phyloP scores from a whole-genome alignment of 441 rosid genomes.

The Euphorbia celastroides region DNA sequence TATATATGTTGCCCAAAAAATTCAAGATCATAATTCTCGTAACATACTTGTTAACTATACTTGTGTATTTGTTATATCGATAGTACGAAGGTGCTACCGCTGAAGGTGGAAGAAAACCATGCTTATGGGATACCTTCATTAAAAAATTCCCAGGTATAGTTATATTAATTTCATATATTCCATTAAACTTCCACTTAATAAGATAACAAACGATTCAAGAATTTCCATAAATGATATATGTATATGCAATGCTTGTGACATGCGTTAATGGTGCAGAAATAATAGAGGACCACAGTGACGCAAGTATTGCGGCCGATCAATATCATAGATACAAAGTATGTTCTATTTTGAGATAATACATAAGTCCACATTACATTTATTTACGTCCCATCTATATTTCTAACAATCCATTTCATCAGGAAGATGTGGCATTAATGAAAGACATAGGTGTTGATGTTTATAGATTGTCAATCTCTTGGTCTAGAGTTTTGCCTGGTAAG shows the following conservation, averaged over 20 bases:
- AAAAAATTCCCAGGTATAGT: not conserved
- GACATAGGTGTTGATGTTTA: not conserved
- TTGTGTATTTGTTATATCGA: too few species aligned
- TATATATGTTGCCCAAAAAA: too few species aligned
- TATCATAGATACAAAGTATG: too few species aligned
- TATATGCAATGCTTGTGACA: too few species aligned
- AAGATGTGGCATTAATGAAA: constrained; percentile 8
- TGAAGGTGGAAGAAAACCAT: not conserved
- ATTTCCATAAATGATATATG: too few species aligned
- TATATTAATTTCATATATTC: not conserved
- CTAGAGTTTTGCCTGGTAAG: constrained; percentile 8
- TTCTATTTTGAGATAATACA: too few species aligned
- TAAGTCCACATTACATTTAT: not conserved
- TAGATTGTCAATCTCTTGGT: constrained; percentile 9
- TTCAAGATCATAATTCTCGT: too few species aligned
- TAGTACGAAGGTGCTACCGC: constrained; percentile 3
- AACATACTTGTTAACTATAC: too few species aligned
- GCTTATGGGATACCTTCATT: not conserved
- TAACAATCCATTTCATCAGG: not conserved
- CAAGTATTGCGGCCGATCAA: too few species aligned
- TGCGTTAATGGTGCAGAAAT: too few species aligned
- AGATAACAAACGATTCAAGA: not conserved
- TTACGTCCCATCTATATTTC: too few species aligned
- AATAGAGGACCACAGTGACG: too few species aligned
- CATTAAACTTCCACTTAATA: not conserved